Evolutionary conservation across 331 rosid species (phyloP), one percentile per base, ranked within the genome.

Genomic region (Cydonia oblonga): DNA sequence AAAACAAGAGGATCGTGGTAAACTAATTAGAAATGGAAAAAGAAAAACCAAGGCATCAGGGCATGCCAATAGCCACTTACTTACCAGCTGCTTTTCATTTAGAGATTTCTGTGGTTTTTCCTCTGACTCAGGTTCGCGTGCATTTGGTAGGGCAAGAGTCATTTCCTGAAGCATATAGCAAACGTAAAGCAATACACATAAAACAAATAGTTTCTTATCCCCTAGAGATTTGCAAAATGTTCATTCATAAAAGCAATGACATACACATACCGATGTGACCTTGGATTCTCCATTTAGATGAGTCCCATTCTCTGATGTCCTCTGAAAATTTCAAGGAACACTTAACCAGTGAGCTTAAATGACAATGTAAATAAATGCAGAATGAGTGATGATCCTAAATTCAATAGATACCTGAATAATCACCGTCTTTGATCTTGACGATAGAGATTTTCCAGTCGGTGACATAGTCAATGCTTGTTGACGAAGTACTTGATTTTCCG

Each of bases 401-500:
- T 72, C 75, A 66, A 77, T 49, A 59, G 63, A 65, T 86, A 93
- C 98, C 97, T 89, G 98, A 83, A 89, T 75, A 76, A 93, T 93
- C 80, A 87, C 82, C 0, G 96, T 83, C 89, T 80, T 90, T 66
- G 96, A 81, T 79, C 98, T 84, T 52, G 92, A 76, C 72, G 98
- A 83, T 35, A 88, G 68, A 79, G 91, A 63, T 76, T 83, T 93
- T 69, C 83, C 97, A 35, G 96, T 89, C 51, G 98, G 97, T 42
- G 98, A 90, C 83, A 86, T 87, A 70, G 92, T 84, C 88, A 93
- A 75, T 81, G 97, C 96, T 84, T 93, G 97, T 83, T 93, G 97
- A 71, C 98, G 98, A 88, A 93, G 91, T 76, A 93, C 93, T 84
- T 93, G 98, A 75, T 93, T 93, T 85, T 93, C 98, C 3, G 98